Conservation (phyloP, 768 basidiomycete genomes). For the Hemileccinum rubropunctum region DNA sequence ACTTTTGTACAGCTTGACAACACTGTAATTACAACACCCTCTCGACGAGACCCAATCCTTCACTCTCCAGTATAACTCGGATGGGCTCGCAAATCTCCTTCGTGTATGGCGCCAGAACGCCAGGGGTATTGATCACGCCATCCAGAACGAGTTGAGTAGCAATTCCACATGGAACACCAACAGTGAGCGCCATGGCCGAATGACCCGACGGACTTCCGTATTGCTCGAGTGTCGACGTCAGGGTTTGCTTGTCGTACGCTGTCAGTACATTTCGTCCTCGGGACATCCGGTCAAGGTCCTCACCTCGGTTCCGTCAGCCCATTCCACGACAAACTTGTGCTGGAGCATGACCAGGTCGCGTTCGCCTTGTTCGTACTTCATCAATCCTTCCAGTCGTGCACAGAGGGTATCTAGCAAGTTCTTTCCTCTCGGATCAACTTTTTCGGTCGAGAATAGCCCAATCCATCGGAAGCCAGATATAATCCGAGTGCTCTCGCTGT, state of each 20-base stretch:
- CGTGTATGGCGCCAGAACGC: conserved; percentile 84
- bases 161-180: conserved; percentile 93
- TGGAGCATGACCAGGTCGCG: conserved; percentile 97
- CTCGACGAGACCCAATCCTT: conserved; percentile 75
- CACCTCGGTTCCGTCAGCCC: conserved; percentile 76
- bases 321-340: conserved; percentile 94
- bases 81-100: conserved; percentile 82
- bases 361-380: conserved; percentile 89
- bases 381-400: conserved; percentile 82
- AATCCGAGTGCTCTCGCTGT: conserved; percentile 70
- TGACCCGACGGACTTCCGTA: conserved; percentile 79
- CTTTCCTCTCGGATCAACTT: conserved; percentile 56
- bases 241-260: conserved; percentile 53
- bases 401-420: conserved; percentile 95
- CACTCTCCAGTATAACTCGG: conserved; percentile 60
- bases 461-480: conserved; percentile 91
- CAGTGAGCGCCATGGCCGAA: conserved; percentile 89
- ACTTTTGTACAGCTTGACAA: too few species aligned
- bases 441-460: conserved; percentile 79
- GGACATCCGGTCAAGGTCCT: conserved; percentile 11
- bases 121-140: conserved; percentile 72
- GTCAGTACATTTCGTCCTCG: conserved; percentile 1
- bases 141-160: conserved; percentile 91
- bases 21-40: conserved; percentile 46
- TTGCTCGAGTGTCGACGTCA: conserved; percentile 88